A percentile compares a stretch with the other conserved stretches of the same genome.
Evolutionary conservation across 495 filamentous ascomycete species (phyloP).

Genomic region (Ramalina intermedia): DNA sequence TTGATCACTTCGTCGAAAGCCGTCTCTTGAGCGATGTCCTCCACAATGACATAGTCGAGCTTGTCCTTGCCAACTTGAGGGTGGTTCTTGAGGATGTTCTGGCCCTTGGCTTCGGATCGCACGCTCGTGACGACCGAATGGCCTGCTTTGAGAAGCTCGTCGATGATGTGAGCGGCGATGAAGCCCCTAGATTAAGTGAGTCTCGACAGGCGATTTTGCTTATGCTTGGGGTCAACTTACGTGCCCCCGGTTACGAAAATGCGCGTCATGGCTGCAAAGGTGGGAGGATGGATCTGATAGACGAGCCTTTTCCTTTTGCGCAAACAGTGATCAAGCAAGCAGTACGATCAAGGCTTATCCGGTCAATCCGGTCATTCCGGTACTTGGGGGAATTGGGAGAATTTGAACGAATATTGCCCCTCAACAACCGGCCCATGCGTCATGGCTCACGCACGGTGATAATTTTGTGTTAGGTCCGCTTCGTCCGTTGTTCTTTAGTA

Average conservation of each 20-base stretch:
- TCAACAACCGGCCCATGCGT: background rate
- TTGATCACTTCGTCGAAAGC: conserved; percentile 34
- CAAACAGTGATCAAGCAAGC: background rate
- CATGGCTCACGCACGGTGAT: background rate
- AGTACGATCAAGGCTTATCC: background rate
- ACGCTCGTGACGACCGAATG: conserved; percentile 79
- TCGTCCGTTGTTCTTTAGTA: no score
- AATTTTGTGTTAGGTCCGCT: no score
- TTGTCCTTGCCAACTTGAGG: conserved; percentile 41
- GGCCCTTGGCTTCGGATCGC: conserved; percentile 61
- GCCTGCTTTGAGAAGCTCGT: conserved; percentile 50
- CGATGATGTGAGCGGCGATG: conserved; percentile 68
- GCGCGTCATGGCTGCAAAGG: background rate
- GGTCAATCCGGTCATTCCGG: no score
- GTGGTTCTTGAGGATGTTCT: conserved; percentile 56
- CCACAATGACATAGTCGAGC: conserved; percentile 63
- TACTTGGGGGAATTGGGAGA: background rate
- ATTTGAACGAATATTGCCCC: background rate
- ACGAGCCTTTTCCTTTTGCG: background rate
- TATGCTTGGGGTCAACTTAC: background rate
- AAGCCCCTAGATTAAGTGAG: conserved; percentile 34
- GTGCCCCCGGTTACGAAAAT: conserved; percentile 3
- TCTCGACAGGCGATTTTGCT: background rate
- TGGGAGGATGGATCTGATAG: background rate
- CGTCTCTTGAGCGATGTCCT: conserved; percentile 54